phyloP scores from a whole-genome alignment of 2,329 filamentous ascomycete genomes.

The Colletotrichum lini region DNA sequence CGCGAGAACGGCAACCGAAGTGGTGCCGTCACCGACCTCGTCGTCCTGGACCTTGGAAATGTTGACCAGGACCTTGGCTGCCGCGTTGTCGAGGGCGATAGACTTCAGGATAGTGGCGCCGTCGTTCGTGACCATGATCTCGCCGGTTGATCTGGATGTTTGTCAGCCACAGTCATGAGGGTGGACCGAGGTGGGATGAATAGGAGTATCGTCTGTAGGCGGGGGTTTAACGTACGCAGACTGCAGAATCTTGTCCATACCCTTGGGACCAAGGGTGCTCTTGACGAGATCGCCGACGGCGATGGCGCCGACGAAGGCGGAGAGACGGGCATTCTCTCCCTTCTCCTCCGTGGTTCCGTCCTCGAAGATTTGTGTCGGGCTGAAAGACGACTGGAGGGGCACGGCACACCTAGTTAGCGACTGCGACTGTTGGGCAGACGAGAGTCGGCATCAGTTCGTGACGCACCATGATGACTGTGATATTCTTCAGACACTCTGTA shows the following conservation, averaged over 20 bases:
- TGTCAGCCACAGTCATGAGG: conserved; percentile 40
- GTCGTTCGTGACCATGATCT: conserved; percentile 99
- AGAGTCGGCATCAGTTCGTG: too few species aligned
- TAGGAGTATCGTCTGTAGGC: neutral
- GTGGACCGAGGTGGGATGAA: conserved; percentile 25
- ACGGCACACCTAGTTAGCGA: conserved; percentile 8
- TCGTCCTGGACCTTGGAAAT: conserved; percentile 99
- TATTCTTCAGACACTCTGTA: conserved; percentile 35
- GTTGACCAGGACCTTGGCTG: conserved; percentile 98
- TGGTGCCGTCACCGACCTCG: conserved; percentile 97
- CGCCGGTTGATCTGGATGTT: conserved; percentile 82
- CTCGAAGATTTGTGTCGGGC: conserved; percentile 97
- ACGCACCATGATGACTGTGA: conserved; percentile 40
- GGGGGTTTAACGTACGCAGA: conserved; percentile 78
- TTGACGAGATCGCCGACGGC: conserved; percentile 98
- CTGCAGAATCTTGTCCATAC: conserved; percentile 98
- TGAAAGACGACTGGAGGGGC: conserved; percentile 70
- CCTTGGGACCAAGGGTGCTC: conserved; percentile 96
- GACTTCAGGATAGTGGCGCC: conserved; percentile 98
- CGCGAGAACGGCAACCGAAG: conserved; percentile 95
- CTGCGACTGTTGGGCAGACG: neutral
- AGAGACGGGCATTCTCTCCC: conserved; percentile 98
- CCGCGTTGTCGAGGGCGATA: conserved; percentile 98
- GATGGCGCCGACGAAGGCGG: conserved; percentile 98
- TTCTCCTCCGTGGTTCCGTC: conserved; percentile 98